These are phyloP conservation scores for Boehmeria nivea DNA, from an alignment of 306 rosid species.

Conservation along the genomic window DNA sequence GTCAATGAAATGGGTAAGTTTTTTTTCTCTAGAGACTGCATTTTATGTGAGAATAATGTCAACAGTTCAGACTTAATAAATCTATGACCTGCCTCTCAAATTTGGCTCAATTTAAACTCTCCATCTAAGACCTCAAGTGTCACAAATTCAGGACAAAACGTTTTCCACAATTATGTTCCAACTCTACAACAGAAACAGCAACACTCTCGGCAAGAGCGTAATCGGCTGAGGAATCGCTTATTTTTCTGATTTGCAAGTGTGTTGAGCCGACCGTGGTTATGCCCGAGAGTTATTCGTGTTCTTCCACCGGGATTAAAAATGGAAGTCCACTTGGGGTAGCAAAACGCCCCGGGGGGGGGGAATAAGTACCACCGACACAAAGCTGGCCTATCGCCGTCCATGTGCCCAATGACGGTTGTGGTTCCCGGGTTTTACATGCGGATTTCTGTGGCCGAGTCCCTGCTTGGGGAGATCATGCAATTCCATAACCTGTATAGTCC, in stretches of 20 bases:
- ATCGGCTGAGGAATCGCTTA: constrained; percentile 28
- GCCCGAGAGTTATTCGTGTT: constrained; percentile 11
- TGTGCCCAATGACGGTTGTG: constrained; percentile 51
- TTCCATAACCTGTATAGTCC: constrained; percentile 93
- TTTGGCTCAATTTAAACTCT: constrained; percentile 22
- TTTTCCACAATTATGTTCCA: constrained; percentile 32
- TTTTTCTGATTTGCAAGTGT: constrained; percentile 30
- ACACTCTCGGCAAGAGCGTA: constrained; percentile 16
- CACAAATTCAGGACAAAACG: constrained; percentile 23
- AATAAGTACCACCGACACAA: neutral
- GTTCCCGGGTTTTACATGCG: constrained; percentile 53
- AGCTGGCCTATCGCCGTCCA: constrained; percentile 42
- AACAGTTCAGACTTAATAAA: constrained; percentile 22
- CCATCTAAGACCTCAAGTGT: constrained; percentile 32
- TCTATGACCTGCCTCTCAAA: constrained; percentile 27
- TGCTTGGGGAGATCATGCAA: constrained; percentile 85
- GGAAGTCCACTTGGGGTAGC: constrained; percentile 13
- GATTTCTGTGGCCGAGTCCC: constrained; percentile 42
- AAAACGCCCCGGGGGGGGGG: constrained; percentile 8
- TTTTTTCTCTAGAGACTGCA: constrained; percentile 28
- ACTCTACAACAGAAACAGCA: constrained; percentile 30
- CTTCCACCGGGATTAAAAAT: constrained; percentile 20
- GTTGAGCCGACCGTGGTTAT: constrained; percentile 19
- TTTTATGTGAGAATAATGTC: constrained; percentile 27
- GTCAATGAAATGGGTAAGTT: constrained; percentile 9